Percentiles rank a stretch among this genome's conserved stretches.
Conservation (phyloP, 2,329 filamentous ascomycete species). For the Monosporascus sp. region DNA sequence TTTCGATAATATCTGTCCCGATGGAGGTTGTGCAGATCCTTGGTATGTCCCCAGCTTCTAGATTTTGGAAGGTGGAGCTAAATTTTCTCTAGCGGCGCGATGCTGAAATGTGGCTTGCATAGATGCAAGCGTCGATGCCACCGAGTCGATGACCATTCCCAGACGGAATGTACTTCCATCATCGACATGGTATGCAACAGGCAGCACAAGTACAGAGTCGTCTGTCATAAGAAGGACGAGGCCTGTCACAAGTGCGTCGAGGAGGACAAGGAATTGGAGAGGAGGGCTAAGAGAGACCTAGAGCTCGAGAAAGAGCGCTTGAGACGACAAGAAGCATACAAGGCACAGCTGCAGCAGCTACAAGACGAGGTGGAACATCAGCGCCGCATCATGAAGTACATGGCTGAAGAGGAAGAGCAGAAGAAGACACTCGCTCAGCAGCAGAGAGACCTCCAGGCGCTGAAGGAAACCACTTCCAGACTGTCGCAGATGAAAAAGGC, state of each 20-base stretch:
- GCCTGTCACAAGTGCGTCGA: slow-evolving; percentile 46
- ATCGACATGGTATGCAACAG: slow-evolving; percentile 37
- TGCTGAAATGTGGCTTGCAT: slow-evolving; percentile 54
- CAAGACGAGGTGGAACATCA: slow-evolving; percentile 50
- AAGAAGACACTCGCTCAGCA: slow-evolving; percentile 39
- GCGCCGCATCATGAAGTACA: slow-evolving; percentile 36
- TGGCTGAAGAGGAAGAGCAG: slow-evolving; percentile 38
- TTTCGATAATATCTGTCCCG: slow-evolving; percentile 58
- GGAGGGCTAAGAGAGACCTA: slow-evolving; percentile 38
- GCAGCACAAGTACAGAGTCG: slow-evolving; percentile 41
- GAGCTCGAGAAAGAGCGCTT: slow-evolving; percentile 45
- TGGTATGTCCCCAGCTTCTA: slow-evolving; percentile 43
- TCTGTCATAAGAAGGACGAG: slow-evolving; percentile 36
- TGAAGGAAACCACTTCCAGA: slow-evolving; percentile 28
- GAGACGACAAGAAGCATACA: slow-evolving; percentile 38
- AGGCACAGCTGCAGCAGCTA: slow-evolving; percentile 37
- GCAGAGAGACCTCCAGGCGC: slow-evolving; percentile 36
- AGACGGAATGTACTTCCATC: slow-evolving; percentile 26
- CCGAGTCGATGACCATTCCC: slow-evolving; percentile 51
- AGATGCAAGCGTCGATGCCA: slow-evolving; percentile 58
- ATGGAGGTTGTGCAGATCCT: slow-evolving; percentile 61
- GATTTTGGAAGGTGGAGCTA: neutral
- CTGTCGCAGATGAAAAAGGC: slow-evolving; percentile 7
- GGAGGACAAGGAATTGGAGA: slow-evolving; percentile 41
- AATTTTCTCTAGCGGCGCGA: slow-evolving; percentile 33